phyloP scores from a whole-genome alignment of 305 asterid species.

The Rubia tinctorum region DNA sequence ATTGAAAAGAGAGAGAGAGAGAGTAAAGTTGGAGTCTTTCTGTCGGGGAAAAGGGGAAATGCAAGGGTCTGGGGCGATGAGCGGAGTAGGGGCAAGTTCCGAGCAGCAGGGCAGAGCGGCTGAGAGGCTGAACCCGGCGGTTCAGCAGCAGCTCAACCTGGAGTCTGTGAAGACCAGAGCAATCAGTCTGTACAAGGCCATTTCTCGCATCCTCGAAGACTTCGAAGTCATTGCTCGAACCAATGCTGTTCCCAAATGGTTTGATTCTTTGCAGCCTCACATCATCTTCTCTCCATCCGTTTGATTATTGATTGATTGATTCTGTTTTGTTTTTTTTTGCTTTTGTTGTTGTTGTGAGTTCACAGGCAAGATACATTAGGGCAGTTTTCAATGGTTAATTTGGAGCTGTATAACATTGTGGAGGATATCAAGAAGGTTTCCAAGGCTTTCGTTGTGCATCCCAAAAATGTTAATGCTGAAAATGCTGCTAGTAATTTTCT shows the following conservation, averaged over 20 bases:
- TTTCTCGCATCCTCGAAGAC: slow-evolving; percentile 91
- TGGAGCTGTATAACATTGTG: slow-evolving; percentile 89
- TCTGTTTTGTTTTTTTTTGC: background rate
- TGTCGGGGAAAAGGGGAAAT: background rate
- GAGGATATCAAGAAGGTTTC: slow-evolving; percentile 94
- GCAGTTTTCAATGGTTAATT: slow-evolving; percentile 95
- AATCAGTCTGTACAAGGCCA: slow-evolving; percentile 82
- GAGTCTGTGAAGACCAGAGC: slow-evolving; percentile 94
- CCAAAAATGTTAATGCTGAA: slow-evolving; percentile 92
- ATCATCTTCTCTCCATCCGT: background rate
- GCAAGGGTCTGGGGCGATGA: background rate
- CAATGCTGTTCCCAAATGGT: slow-evolving; percentile 86
- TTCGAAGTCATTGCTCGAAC: slow-evolving; percentile 69
- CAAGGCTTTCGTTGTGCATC: slow-evolving; percentile 94
- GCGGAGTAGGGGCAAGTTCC: slow-evolving; percentile 13
- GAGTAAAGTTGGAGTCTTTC: background rate
- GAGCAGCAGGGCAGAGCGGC: slow-evolving; percentile 47
- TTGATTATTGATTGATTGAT: background rate
- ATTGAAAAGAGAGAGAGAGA: background rate
- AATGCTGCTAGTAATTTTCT: slow-evolving; percentile 64
- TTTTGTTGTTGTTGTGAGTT: background rate
- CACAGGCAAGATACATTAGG: slow-evolving; percentile 84
- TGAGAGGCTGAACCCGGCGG: slow-evolving; percentile 82
- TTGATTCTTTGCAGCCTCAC: background rate
- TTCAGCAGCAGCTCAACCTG: slow-evolving; percentile 93